phyloP scores from a whole-genome alignment of 306 rosid species.

The Rosa rugosa region DNA sequence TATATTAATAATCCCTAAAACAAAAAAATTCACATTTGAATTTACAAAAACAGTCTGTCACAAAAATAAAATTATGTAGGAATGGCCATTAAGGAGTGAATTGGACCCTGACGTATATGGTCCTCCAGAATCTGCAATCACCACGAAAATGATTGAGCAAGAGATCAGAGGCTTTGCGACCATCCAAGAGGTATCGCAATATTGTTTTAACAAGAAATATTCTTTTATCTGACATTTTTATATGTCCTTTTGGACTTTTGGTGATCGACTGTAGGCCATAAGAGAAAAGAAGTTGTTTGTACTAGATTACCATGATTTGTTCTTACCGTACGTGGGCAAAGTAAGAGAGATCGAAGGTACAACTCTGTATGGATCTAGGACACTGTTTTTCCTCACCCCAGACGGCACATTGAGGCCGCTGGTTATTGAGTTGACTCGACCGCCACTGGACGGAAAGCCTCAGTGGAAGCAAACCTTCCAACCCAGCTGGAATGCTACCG shows the following conservation, averaged over 20 bases:
- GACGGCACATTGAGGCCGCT: constrained; percentile 53
- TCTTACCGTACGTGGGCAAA: constrained; percentile 62
- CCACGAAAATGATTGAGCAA: constrained; percentile 50
- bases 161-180: constrained; percentile 55
- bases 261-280: constrained; percentile 47
- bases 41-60: background rate
- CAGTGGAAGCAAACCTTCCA: constrained; percentile 60
- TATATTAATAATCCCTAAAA: background rate
- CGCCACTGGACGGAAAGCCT: constrained; percentile 59
- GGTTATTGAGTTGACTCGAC: constrained; percentile 80
- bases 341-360: constrained; percentile 59
- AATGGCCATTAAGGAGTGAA: constrained; percentile 88
- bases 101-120: constrained; percentile 73
- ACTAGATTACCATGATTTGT: constrained; percentile 78
- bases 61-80: constrained; percentile 35
- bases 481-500: constrained; percentile 62
- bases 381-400: constrained; percentile 58
- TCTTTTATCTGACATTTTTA: background rate
- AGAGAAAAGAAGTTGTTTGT: constrained; percentile 60
- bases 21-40: background rate
- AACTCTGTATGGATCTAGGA: constrained; percentile 75
- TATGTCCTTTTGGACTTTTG: background rate
- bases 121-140: constrained; percentile 65
- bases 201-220: background rate
- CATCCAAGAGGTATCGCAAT: constrained; percentile 48